These are phyloP conservation scores for Ogataea siamensis DNA, from an alignment of 805 yeast species.

Conservation along the genomic window DNA sequence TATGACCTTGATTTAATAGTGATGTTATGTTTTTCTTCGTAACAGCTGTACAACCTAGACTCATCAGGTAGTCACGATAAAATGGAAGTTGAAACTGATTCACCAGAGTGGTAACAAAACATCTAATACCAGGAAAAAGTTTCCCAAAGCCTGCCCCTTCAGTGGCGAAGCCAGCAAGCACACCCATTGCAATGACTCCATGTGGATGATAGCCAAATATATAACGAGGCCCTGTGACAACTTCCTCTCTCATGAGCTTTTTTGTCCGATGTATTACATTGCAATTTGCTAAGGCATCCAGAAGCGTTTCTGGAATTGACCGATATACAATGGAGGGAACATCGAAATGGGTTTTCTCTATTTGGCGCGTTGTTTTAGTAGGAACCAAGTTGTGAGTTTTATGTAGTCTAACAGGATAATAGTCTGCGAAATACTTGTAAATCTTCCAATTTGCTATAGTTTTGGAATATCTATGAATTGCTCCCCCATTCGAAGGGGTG, in stretches of 20 bases:
- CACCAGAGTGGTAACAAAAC: conserved; percentile 73
- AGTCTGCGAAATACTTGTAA: conserved; percentile 72
- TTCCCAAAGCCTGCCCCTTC: conserved; percentile 71
- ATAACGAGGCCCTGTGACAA: conserved; percentile 66
- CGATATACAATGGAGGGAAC: conserved; percentile 3
- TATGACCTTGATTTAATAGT: conserved; percentile 60
- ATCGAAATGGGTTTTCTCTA: conserved; percentile 7
- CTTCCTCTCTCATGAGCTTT: conserved; percentile 21
- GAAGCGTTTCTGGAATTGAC: conserved; percentile 9
- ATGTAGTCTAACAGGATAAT: conserved; percentile 76
- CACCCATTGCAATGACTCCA: conserved; percentile 92
- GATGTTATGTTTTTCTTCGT: conserved; percentile 67
- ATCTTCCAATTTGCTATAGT: conserved; percentile 54
- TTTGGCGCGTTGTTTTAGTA: conserved; percentile 45
- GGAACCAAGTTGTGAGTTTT: conserved; percentile 72
- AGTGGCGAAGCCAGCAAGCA: conserved; percentile 78
- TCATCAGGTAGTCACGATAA: conserved; percentile 79
- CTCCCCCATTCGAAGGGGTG: conserved; percentile 74
- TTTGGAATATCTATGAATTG: conserved; percentile 52
- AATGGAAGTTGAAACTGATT: conserved; percentile 84
- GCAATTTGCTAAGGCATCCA: conserved; percentile 2
- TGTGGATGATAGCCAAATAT: conserved; percentile 96
- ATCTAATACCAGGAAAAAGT: conserved; percentile 79
- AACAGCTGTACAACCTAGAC: conserved; percentile 84
- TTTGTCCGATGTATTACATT: conserved; percentile 3